phyloP scores from a whole-genome alignment of 148 eudicot species.

The Arctostaphylos glauca region DNA sequence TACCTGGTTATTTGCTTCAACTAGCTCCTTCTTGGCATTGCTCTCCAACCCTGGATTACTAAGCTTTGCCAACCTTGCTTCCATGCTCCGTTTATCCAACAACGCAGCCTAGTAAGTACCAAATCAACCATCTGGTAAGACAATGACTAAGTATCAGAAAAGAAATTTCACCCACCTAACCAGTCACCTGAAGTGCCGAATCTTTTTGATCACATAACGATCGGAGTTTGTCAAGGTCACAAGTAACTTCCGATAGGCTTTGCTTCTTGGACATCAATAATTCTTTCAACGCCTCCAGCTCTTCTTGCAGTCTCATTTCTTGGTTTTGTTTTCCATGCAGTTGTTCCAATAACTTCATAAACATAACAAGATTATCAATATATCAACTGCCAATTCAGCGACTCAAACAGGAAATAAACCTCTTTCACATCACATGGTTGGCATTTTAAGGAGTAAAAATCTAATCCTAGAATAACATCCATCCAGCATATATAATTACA shows the following conservation, averaged over 20 bases:
- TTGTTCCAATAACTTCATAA: constrained; percentile 62
- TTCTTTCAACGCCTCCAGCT: constrained; percentile 60
- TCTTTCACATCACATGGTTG: neutral
- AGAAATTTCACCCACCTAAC: neutral
- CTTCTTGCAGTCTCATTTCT: constrained; percentile 58
- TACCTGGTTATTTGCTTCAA: constrained; percentile 79
- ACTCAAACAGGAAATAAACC: neutral
- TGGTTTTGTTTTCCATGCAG: constrained; percentile 64
- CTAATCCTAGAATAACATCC: neutral
- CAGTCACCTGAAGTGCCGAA: constrained; percentile 66
- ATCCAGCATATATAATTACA: neutral
- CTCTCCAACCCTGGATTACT: constrained; percentile 47
- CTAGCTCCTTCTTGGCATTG: constrained; percentile 54
- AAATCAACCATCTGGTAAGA: neutral
- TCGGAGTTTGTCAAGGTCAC: constrained; percentile 52
- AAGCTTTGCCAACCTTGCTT: constrained; percentile 52
- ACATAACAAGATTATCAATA: constrained; percentile 18
- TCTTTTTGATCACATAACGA: constrained; percentile 66
- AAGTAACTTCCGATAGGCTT: constrained; percentile 44
- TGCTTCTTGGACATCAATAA: constrained; percentile 47
- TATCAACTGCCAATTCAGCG: neutral
- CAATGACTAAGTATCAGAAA: constrained; percentile 4
- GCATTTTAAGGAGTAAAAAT: neutral
- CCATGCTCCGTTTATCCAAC: constrained; percentile 67
- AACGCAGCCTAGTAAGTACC: constrained; percentile 49